Percentiles rank a stretch among this genome's conserved stretches.
These are phyloP conservation scores for Biscogniauxia sp. DNA, from an alignment of 2,329 filamentous ascomycete species.

Conservation along the genomic window DNA sequence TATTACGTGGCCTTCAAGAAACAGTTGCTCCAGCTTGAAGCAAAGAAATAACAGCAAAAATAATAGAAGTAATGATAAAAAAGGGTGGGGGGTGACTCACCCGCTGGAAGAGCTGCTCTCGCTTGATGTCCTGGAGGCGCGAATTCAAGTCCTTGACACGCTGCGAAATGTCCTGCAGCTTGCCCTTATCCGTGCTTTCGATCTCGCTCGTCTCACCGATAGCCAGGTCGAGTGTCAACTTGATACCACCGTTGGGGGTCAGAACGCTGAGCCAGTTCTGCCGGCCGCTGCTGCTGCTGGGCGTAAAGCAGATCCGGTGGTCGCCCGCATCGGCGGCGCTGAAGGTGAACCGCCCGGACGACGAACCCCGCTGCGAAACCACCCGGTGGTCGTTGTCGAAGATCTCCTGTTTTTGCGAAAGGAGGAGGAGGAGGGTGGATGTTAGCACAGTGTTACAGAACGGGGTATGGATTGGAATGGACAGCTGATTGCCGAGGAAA, in stretches of 20 bases:
- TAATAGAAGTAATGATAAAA: not conserved
- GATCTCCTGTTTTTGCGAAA: constrained; percentile 59
- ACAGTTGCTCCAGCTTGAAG: too few relatives aligned
- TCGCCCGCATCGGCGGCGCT: constrained; percentile 91
- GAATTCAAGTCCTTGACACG: constrained; percentile 88
- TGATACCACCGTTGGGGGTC: constrained; percentile 71
- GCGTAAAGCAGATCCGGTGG: constrained; percentile 92
- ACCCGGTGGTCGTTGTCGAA: constrained; percentile 99
- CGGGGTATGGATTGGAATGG: not conserved
- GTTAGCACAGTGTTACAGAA: not conserved
- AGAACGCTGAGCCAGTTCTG: constrained; percentile 69
- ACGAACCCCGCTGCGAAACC: constrained; percentile 76
- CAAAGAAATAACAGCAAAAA: too few relatives aligned
- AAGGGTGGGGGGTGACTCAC: constrained; percentile 48
- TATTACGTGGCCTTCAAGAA: too few relatives aligned
- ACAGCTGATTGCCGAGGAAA: not conserved
- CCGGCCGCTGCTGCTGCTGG: constrained; percentile 68
- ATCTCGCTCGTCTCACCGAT: constrained; percentile 95
- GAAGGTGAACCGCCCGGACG: constrained; percentile 88
- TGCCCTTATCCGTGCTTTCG: constrained; percentile 88
- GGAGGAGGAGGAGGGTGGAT: not conserved
- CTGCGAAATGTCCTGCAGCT: constrained; percentile 84
- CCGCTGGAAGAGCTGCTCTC: constrained; percentile 95
- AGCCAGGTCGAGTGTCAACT: constrained; percentile 82
- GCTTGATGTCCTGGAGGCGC: constrained; percentile 79